Evolutionary conservation across 2,329 filamentous ascomycete species (phyloP).

Genomic region (Phialophora expanda): DNA sequence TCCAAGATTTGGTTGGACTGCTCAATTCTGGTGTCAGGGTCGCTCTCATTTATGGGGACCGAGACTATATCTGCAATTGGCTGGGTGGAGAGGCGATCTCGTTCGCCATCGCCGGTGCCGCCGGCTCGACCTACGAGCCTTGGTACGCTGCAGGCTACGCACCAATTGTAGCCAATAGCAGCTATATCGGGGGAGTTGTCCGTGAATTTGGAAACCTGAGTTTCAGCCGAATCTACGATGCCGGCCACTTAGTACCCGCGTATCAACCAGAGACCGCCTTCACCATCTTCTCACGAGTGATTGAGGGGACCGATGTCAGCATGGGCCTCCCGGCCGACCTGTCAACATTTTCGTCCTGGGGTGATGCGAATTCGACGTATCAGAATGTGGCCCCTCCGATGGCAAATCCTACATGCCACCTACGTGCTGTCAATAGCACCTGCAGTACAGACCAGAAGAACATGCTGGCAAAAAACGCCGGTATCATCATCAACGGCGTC

Average conservation of each 20-base stretch:
- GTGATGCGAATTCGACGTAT: conserved; percentile 62
- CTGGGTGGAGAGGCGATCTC: conserved; percentile 56
- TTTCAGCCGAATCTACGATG: conserved; percentile 58
- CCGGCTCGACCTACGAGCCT: conserved; percentile 34
- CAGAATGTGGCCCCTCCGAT: conserved; percentile 59
- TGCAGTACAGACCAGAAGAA: conserved; percentile 60
- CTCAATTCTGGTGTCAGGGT: conserved; percentile 50
- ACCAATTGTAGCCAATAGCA: conserved; percentile 54
- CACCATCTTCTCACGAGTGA: conserved; percentile 59
- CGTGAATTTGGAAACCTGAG: conserved; percentile 47
- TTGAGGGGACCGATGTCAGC: conserved; percentile 56
- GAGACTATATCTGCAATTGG: conserved; percentile 47
- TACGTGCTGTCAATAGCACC: conserved; percentile 58
- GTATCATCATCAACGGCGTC: conserved; percentile 66
- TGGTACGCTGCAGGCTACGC: conserved; percentile 53
- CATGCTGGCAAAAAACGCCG: conserved; percentile 57
- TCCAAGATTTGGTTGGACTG: conserved; percentile 41
- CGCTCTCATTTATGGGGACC: conserved; percentile 52
- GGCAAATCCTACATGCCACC: conserved; percentile 63
- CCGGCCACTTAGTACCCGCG: conserved; percentile 59
- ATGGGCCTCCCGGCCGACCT: conserved; percentile 59
- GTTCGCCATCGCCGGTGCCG: conserved; percentile 49
- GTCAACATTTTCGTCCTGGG: conserved; percentile 61
- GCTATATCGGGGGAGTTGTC: conserved; percentile 57
- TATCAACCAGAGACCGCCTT: conserved; percentile 60